Conservation (phyloP, 2,329 filamentous ascomycete species). For the Pochonia chlamydosporia region DNA sequence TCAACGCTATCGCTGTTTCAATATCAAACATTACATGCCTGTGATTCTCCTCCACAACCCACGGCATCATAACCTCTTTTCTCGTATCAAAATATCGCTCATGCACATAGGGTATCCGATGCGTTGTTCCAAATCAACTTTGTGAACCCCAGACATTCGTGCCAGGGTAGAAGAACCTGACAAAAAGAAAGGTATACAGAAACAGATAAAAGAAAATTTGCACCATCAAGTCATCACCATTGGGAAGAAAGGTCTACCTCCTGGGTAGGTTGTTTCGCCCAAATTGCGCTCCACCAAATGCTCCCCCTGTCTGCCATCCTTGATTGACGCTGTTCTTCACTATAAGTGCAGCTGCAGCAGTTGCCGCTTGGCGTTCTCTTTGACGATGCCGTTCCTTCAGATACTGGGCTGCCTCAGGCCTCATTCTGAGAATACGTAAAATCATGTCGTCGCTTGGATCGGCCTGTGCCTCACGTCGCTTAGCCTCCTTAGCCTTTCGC, state of each 20-base stretch:
- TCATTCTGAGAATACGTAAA: constrained; percentile 86
- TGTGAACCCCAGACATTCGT: not conserved
- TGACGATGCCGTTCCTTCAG: constrained; percentile 86
- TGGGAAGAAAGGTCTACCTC: constrained; percentile 26
- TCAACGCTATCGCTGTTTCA: not conserved
- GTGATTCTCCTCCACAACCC: not conserved
- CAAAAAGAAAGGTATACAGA: not conserved
- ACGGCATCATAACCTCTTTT: not conserved
- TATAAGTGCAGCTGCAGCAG: constrained; percentile 88
- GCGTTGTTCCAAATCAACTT: not conserved
- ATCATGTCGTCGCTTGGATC: constrained; percentile 99
- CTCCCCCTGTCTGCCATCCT: constrained; percentile 42
- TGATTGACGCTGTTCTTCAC: constrained; percentile 79
- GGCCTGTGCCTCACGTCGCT: constrained; percentile 88
- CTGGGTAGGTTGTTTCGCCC: constrained; percentile 41
- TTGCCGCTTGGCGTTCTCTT: constrained; percentile 86
- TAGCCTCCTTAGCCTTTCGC: constrained; percentile 92
- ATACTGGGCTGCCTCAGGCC: constrained; percentile 82
- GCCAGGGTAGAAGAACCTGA: not conserved
- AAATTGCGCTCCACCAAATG: constrained; percentile 32
- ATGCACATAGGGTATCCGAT: not conserved
- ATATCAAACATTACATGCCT: not conserved
- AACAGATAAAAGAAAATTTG: not conserved
- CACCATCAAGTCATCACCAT: not conserved
- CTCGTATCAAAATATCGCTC: not conserved